Base-by-base conservation (phyloP, 2,329 filamentous ascomycete genomes). In the Scopulariopsis brevicaulis region DNA sequence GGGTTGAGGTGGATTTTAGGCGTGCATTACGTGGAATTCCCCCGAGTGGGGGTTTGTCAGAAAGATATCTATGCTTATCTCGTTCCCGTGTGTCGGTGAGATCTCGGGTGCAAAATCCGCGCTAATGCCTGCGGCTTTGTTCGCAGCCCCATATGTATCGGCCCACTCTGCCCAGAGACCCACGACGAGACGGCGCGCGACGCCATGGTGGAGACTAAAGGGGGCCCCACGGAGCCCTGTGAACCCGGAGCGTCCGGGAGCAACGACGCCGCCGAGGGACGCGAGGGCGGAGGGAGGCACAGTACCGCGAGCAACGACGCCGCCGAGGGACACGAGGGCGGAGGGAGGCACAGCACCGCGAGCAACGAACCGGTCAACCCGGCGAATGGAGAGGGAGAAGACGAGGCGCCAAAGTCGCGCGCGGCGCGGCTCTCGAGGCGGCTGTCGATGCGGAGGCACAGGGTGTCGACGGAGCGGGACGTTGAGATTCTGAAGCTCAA, bases 401-500 rank as follows among this genome's bases (percentile, higher is more conserved):
- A 50, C 11, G 46, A 50, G 46, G 2, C 20, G 46, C 46, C 46
- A 24, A 20, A 24, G 22, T 24, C 46, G 46, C 20, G 22, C 20
- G 46, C 12, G n/a, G 46, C 46, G n/a, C 5, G 46, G 22, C 20
- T 50, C 20, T 50, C 22, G 1, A 50, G n/a, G 46, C 22, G 46
- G 5, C 46, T 50, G 20, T 22, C 46, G 46, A 50, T 50, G 46
- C n/a, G 22, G 20, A n/a, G 20, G 20, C 46, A 55, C 25, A 43
- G n/a, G 35, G 51, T 24, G 7, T 40, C 28, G 20, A 34, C 56
- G 34, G 56, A 53, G 22, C 56, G 52, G 2, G 62, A 67, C 5
- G 65, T 69, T 55, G 70, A 74, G 3, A 63, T 74, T 4, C 34
- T 76, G 55, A 70, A 66, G 53, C 61, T 74, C 54, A 70, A 70